Evolutionary conservation across 345 rosid genomes (phyloP), one percentile per base, ranked within the genome.

Genomic region (Salix dunnii): DNA sequence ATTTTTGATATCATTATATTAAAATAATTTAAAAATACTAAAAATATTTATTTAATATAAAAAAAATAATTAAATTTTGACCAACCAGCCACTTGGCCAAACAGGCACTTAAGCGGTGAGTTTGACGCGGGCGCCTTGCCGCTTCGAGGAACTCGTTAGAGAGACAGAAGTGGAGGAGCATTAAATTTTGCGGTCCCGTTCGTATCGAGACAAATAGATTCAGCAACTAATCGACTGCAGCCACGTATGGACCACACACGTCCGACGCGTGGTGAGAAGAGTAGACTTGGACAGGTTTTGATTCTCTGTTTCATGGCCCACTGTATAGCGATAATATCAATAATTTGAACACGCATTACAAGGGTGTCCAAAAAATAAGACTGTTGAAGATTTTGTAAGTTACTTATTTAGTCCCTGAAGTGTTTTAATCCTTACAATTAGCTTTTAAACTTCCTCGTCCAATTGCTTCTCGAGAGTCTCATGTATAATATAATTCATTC

Each of bases 371-470:
- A 17, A 49, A 46, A 49, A 49, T 49, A 49, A 49, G 53, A 49
- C 3, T 4, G 14, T 2, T 43, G 13, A 43, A 0, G 14, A 49
- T 17, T 49, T 14, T 1, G 49, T 49, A 49, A 48, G 4, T 6
- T 4, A 3, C 0, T 16, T 46, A 13, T 48, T 48, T 16, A 1
- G 53, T 16, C 53, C 53, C 53, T 48, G 53, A 3, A 16, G 21
- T 13, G 4, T 4, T 48, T 0, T 0, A 3, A 16, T 0, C 1
- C 0, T 48, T 48, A 14, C 53, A 48, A 0, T 48, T 48, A 16
- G 53, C 21, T 48, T 14, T 48, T 48, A 48, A 48, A 48, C 5
- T 48, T 48, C 18, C 20, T 16, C 20, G 3, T 48, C 21, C 6
- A 48, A 14, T 16, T 48, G 6, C 53, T 48, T 48, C 21, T 20